Base-by-base conservation (phyloP, 2,329 filamentous ascomycete genomes). In the Blumeria hordei region DNA sequence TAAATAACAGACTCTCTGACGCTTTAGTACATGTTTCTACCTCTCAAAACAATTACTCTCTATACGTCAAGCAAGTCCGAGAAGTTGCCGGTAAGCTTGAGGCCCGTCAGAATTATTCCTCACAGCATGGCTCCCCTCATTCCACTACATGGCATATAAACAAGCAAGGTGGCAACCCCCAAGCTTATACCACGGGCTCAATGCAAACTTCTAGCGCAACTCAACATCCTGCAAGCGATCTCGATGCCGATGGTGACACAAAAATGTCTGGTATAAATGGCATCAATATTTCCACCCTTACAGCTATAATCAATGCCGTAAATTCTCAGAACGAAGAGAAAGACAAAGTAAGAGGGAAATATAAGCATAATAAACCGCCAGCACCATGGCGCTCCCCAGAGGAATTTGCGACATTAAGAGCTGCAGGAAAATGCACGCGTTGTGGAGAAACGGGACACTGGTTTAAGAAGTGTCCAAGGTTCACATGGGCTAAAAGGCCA, bases 1-100 rank as follows among this genome's bases (percentile, higher is more conserved):
- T 52, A 36, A 52, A 52, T 18, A 37, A 52, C 7, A 32, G 49
- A 12, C 49, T 52, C n/a, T 56, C 44, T 2, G 61, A 61, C 9
- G 18, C 11, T 6, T 33, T 50, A n/a, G 18, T 50, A 2, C n/a
- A 12, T 11, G 21, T 33, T 10, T 14, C 11, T 18, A 12, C 16
- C 9, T 50, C 45, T n/a, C 10, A 33, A 32, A 7, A 11, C 11
- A n/a, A 50, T 34, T 50, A 50, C 21, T 32, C 45, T 50, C 12
- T 50, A 11, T 50, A 32, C 21, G 45, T 33, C 16, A 50, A 50
- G 10, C 18, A 34, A 16, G 18, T 50, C 2, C 8, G 45, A 16
- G 21, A 32, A 11, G 10, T 50, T 2, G 18, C 21, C 12, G 45
- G 11, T 28, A 50, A 50, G 18, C 28, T 14, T 10, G 8, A 10